phyloP scores from a whole-genome alignment of 2,329 filamentous ascomycete species.

The Xylariales sp. region DNA sequence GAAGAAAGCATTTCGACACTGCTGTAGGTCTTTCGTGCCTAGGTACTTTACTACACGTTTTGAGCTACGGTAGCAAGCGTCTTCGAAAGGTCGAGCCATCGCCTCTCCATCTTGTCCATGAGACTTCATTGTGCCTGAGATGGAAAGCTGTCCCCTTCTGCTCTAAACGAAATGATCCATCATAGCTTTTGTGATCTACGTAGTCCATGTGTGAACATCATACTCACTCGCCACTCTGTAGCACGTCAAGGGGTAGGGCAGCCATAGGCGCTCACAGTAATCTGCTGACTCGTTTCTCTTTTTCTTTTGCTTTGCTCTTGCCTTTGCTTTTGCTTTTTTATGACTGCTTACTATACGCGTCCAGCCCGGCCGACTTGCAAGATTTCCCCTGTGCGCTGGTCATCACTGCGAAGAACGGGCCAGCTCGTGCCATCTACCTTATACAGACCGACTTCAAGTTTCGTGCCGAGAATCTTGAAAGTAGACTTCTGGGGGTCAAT shows the following conservation, averaged over 20 bases:
- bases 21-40: neutral
- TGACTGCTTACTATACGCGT: constrained; percentile 54
- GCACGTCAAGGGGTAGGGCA: neutral
- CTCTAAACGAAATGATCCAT: neutral
- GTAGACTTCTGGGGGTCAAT: constrained; percentile 81
- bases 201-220: neutral
- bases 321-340: neutral
- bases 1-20: neutral
- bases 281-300: neutral
- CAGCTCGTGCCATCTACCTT: constrained; percentile 82
- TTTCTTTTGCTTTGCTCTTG: constrained; percentile 9
- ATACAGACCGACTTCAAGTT: constrained; percentile 81
- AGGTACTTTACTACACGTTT: neutral
- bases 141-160: neutral
- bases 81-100: neutral
- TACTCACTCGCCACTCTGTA: neutral
- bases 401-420: constrained; percentile 86
- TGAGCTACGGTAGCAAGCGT: neutral
- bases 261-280: neutral
- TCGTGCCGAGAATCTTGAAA: constrained; percentile 87
- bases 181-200: neutral
- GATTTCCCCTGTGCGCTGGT: constrained; percentile 77
- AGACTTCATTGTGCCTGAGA: neutral
- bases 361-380: constrained; percentile 89
- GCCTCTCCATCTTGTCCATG: neutral